Conservation (phyloP, 805 yeast genomes). For the Cyberlindnera mrakii region DNA sequence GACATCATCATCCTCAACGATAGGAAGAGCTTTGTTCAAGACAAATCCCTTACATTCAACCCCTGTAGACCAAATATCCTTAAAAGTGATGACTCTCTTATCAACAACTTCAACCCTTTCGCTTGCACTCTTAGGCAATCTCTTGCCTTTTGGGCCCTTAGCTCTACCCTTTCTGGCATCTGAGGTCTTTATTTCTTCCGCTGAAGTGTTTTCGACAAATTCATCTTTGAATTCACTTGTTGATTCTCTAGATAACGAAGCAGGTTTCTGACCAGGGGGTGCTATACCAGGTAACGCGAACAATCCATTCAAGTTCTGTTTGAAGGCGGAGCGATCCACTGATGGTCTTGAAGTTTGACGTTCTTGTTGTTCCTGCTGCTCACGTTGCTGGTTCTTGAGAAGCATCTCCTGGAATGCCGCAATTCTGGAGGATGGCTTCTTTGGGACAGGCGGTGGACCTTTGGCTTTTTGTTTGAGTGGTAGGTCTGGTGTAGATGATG, state of each 20-base stretch:
- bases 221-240: slow-evolving; percentile 2
- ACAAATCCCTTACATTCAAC: slow-evolving; percentile 1
- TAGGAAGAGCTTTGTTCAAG: slow-evolving; percentile 1
- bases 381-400: slow-evolving; percentile 49
- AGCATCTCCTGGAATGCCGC: slow-evolving; percentile 81
- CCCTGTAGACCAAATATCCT: slow-evolving; percentile 19
- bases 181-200: slow-evolving; percentile 8
- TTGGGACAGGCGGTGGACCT: slow-evolving; percentile 65
- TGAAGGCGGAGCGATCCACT: slow-evolving; percentile 32
- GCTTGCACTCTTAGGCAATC: slow-evolving; percentile 53
- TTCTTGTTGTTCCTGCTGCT: slow-evolving; percentile 47
- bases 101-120: slow-evolving; percentile 20
- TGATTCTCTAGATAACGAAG: slow-evolving; percentile 3
- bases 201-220: slow-evolving; percentile 1
- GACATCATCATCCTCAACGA: not conserved
- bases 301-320: slow-evolving; percentile 54
- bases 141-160: slow-evolving; percentile 70
- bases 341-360: slow-evolving; percentile 14
- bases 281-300: slow-evolving; percentile 52
- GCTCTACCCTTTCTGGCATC: slow-evolving; percentile 49
- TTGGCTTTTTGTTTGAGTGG: slow-evolving; percentile 14
- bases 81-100: slow-evolving; percentile 16
- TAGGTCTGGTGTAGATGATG: not conserved
- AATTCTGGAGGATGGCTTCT: slow-evolving; percentile 70
- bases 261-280: slow-evolving; percentile 25